Conservation (phyloP, 2,329 filamentous ascomycete genomes). For the Curvularia sp. region DNA sequence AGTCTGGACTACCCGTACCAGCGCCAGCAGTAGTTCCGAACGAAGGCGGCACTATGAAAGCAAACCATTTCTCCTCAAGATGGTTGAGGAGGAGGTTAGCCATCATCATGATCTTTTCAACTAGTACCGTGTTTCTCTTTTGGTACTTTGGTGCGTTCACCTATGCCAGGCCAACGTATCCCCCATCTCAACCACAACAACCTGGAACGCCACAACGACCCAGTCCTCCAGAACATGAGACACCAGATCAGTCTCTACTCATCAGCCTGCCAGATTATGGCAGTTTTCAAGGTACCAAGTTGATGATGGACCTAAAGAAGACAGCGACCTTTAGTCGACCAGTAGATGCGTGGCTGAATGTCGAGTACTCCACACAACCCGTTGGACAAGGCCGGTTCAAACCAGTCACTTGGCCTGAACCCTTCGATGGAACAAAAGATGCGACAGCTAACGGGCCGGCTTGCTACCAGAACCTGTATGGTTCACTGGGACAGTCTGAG, state of each 20-base stretch:
- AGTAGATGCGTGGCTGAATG: constrained; percentile 58
- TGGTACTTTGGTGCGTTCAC: constrained; percentile 32
- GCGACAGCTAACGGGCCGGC: constrained; percentile 53
- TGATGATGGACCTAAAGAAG: constrained; percentile 46
- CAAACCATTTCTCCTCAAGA: constrained; percentile 18
- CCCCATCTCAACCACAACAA: constrained; percentile 3
- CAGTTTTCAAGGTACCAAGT: constrained; percentile 49
- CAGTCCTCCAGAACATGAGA: constrained; percentile 10
- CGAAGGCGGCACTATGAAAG: constrained; percentile 12
- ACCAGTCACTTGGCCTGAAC: constrained; percentile 50
- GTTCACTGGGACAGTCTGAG: constrained; percentile 36
- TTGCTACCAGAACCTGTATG: constrained; percentile 55
- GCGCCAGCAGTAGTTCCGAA: constrained; percentile 5
- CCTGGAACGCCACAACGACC: constrained; percentile 18
- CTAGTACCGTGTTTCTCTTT: constrained; percentile 29
- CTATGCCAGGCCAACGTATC: constrained; percentile 16
- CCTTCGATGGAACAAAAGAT: constrained; percentile 51
- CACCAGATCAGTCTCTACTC: constrained; percentile 28
- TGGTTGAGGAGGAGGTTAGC: constrained; percentile 28
- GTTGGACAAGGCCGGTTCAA: constrained; percentile 52
- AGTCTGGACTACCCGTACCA: constrained; percentile 10
- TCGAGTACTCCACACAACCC: constrained; percentile 56
- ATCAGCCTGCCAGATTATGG: constrained; percentile 52
- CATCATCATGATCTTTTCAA: constrained; percentile 31
- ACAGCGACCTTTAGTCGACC: constrained; percentile 42